Evolutionary conservation across 2,329 filamentous ascomycete genomes (phyloP).

Genomic region (Alternaria postmessia): DNA sequence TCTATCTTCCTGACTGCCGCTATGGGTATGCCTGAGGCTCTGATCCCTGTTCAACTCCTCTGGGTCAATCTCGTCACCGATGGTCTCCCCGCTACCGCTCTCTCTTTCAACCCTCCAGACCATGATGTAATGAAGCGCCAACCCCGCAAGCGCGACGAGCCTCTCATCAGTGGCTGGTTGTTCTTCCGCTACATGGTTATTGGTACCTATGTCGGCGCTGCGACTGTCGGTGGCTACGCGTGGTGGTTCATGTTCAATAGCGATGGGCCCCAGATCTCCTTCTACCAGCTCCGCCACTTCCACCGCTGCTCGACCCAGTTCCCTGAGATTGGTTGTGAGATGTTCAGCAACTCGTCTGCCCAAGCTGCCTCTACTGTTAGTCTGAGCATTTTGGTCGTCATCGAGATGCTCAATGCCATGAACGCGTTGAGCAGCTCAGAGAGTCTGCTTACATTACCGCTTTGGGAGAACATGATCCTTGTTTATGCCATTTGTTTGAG

Average conservation of each 20-base stretch:
- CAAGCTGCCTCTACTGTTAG: constrained; percentile 93
- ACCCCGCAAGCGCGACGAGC: constrained; percentile 90
- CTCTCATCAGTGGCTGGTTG: constrained; percentile 91
- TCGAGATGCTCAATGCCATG: constrained; percentile 99
- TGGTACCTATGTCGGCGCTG: constrained; percentile 90
- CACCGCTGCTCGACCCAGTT: constrained; percentile 89
- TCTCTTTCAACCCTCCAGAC: constrained; percentile 98
- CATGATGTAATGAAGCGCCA: constrained; percentile 96
- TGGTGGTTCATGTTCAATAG: constrained; percentile 99
- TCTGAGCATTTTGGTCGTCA: constrained; percentile 89
- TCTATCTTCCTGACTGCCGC: constrained; percentile 98
- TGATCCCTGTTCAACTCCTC: constrained; percentile 95
- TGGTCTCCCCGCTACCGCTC: constrained; percentile 91
- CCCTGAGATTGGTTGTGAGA: constrained; percentile 87
- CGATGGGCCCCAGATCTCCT: constrained; percentile 87
- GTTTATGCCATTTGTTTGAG: constrained; percentile 92
- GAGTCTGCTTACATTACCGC: constrained; percentile 86
- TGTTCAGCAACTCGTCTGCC: constrained; percentile 86
- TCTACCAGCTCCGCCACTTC: constrained; percentile 90
- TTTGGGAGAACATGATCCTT: constrained; percentile 99
- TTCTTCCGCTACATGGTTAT: constrained; percentile 98
- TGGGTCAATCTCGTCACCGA: constrained; percentile 99
- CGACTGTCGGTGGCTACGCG: constrained; percentile 96
- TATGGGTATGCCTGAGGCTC: constrained; percentile 94
- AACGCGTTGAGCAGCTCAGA: constrained; percentile 96